phyloP scores from a whole-genome alignment of 768 basidiomycete species.

The Lepiota subincarnata region DNA sequence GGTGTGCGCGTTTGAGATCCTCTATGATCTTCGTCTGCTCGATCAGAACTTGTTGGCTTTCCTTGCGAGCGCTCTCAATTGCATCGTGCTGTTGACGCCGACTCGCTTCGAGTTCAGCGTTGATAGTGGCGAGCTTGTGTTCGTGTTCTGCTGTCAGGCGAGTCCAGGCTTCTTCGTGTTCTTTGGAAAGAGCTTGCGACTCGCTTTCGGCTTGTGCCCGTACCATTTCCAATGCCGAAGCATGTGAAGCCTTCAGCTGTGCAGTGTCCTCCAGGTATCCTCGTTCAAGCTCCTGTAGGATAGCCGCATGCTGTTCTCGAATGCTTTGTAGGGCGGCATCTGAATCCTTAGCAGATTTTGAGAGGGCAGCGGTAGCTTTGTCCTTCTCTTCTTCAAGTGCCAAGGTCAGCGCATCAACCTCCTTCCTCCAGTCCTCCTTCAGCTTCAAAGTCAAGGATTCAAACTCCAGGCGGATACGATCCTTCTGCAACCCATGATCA shows the following conservation, averaged over 20 bases:
- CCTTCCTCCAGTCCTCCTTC: conserved; percentile 49
- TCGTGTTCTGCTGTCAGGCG: conserved; percentile 46
- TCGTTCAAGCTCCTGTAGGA: conserved; percentile 52
- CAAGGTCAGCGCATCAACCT: conserved; percentile 44
- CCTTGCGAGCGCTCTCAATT: conserved; percentile 32
- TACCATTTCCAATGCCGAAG: conserved; percentile 31
- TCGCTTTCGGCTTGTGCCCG: conserved; percentile 24
- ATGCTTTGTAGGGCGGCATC: conserved; percentile 21
- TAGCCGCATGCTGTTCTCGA: conserved; percentile 51
- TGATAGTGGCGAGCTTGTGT: conserved; percentile 36
- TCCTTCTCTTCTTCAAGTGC: conserved; percentile 43
- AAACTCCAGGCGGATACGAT: conserved; percentile 60
- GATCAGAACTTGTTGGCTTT: conserved; percentile 27
- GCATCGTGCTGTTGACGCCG: conserved; percentile 32
- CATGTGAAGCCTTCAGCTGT: conserved; percentile 45
- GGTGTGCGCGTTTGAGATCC: conserved; percentile 39
- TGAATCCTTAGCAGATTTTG: conserved; percentile 13
- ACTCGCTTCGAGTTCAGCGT: conserved; percentile 34
- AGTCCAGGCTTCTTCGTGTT: conserved; percentile 38
- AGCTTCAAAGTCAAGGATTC: conserved; percentile 46
- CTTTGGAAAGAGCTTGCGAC: conserved; percentile 26
- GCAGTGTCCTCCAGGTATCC: conserved; percentile 55
- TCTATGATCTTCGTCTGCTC: conserved; percentile 25
- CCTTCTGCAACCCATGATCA: conserved; percentile 55
- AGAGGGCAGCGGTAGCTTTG: conserved; percentile 29